A percentile compares a stretch with the other conserved stretches of the same genome.
Evolutionary conservation across 371 early-diverging fungal genomes (phyloP).

Genomic region (Chytridium lagenaria): DNA sequence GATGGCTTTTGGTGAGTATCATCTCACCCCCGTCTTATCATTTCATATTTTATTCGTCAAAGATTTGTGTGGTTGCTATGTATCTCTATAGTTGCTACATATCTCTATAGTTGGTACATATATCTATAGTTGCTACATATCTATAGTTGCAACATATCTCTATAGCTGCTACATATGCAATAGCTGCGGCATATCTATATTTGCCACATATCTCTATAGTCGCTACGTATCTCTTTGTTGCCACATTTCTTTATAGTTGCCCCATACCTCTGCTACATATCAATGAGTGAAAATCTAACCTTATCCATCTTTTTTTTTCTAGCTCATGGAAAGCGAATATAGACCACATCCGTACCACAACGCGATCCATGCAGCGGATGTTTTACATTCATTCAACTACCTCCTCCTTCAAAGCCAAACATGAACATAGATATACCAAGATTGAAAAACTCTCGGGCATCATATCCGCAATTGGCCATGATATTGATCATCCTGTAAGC

Average conservation of each 20-base stretch:
- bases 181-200: no score
- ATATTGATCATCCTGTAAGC: constrained; percentile 60
- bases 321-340: constrained; percentile 51
- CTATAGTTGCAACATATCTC: no score
- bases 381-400: constrained; percentile 56
- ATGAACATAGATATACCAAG: constrained; percentile 31
- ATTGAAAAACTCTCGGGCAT: constrained; percentile 51
- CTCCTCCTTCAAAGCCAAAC: constrained; percentile 41
- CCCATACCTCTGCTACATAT: no score
- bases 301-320: background rate
- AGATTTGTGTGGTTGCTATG: no score
- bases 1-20: constrained; percentile 49
- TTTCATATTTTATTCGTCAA: constrained; percentile 16
- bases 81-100: no score
- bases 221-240: no score
- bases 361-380: constrained; percentile 64
- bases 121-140: no score
- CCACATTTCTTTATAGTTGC: no score
- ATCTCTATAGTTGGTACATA: no score
- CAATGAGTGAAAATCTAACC: background rate
- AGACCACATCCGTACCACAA: constrained; percentile 61
- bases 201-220: no score
- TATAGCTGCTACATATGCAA: no score
- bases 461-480: constrained; percentile 56
- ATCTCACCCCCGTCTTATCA: background rate